Conservation (phyloP, 805 yeast genomes). For the Komagataella pastoris region DNA sequence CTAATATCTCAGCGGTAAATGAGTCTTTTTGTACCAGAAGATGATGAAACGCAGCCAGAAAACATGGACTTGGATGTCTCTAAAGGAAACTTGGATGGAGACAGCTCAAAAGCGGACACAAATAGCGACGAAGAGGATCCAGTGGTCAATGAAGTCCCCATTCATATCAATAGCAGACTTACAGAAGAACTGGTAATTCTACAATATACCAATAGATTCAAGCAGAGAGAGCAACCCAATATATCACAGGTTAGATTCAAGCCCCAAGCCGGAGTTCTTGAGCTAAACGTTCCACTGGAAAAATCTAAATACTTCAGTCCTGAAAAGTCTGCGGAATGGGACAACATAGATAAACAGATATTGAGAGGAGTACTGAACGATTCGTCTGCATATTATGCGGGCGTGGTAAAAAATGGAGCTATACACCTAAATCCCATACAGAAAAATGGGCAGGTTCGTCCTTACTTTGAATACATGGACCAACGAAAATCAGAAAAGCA, state of each 20-base stretch:
- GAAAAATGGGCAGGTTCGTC: constrained; percentile 65
- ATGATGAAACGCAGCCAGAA: constrained; percentile 13
- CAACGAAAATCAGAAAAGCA: constrained; percentile 15
- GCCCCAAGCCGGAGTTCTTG: constrained; percentile 47
- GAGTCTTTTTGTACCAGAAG: constrained; percentile 21
- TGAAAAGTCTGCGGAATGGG: constrained; percentile 53
- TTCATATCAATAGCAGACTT: constrained; percentile 22
- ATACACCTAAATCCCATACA: constrained; percentile 54
- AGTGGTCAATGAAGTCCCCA: constrained; percentile 45
- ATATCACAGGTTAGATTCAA: constrained; percentile 40
- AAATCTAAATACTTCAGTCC: constrained; percentile 56
- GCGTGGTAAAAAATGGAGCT: constrained; percentile 25
- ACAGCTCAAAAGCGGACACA: constrained; percentile 6
- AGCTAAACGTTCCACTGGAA: constrained; percentile 65
- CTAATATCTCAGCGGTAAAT: background rate
- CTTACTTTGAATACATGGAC: constrained; percentile 72
- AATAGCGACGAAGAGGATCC: constrained; percentile 33
- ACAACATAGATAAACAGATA: constrained; percentile 42
- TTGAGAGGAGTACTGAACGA: constrained; percentile 57
- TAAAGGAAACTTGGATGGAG: constrained; percentile 5
- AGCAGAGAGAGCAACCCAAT: constrained; percentile 16
- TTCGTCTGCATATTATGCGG: constrained; percentile 38
- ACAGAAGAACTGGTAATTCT: constrained; percentile 23
- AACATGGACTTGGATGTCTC: constrained; percentile 5
- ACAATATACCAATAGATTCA: constrained; percentile 52